Percentiles rank a stretch among this genome's conserved stretches.
phyloP scores from a whole-genome alignment of 1,284 basidiomycete species.

The Cutaneotrichosporon spelunceum region DNA sequence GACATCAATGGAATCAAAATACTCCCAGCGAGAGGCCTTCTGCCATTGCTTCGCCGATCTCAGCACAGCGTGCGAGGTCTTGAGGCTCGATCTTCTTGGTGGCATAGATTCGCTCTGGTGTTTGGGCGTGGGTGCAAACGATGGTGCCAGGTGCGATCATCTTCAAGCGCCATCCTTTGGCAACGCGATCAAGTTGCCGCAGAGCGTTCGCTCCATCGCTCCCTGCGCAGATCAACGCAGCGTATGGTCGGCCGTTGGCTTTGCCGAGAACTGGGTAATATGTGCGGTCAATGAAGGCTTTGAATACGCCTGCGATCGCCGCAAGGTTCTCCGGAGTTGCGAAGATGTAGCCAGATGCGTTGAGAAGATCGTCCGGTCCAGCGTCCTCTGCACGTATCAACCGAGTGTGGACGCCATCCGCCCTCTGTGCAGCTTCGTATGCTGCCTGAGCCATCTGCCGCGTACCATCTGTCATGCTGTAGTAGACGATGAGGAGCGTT shows the following conservation, averaged over 20 bases:
- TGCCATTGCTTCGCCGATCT: conserved; percentile 18
- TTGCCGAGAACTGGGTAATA: conserved; percentile 19
- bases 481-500: conserved; percentile 29
- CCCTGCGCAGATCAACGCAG: conserved; percentile 22
- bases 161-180: conserved; percentile 21
- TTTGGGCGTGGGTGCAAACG: conserved; percentile 20
- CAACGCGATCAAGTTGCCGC: conserved; percentile 21
- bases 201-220: conserved; percentile 18
- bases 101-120: conserved; percentile 16
- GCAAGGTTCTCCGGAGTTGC: conserved; percentile 26
- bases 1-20: conserved; percentile 4
- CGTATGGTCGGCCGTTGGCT: conserved; percentile 22
- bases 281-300: conserved; percentile 22
- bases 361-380: conserved; percentile 17
- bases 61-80: conserved; percentile 15
- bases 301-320: conserved; percentile 18
- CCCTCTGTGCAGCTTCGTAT: conserved; percentile 14
- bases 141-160: conserved; percentile 18
- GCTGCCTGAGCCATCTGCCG: conserved; percentile 22
- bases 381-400: conserved; percentile 13
- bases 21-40: conserved; percentile 22
- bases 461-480: conserved; percentile 21
- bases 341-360: conserved; percentile 18
- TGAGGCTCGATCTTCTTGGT: conserved; percentile 12
- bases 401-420: background rate